Base-by-base conservation (phyloP, 2,329 filamentous ascomycete genomes). In the Phialophora expanda region DNA sequence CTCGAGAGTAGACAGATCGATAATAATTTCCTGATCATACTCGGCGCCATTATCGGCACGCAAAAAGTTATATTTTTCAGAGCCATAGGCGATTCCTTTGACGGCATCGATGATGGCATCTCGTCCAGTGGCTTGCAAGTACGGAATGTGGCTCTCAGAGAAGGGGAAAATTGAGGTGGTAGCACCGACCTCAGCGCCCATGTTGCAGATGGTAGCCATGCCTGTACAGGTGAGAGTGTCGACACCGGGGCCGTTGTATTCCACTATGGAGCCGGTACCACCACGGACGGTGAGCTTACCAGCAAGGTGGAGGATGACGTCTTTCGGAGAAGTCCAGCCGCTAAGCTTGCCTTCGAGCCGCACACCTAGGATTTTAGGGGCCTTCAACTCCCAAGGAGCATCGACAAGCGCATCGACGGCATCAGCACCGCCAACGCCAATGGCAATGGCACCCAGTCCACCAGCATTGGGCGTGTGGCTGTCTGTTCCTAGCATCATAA, bases 401-500 rank as follows among this genome's bases (percentile, higher is more conserved):
- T 96, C 93, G 2, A 97, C 95, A 48, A 99, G 86, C 7, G 94
- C 95, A 80, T 99, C 95, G 1, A 99, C 95, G 26, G 95, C 95
- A 80, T 99, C 95, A 26, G 95, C 95, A 75, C 95, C 95, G 75
- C 95, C 95, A 38, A 99, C 95, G 78, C 95, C 95, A 76, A 99
- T 98, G 8, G 95, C 95, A 74, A 97, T 92, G 3, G 92, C 93
- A 72, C 91, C 93, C 62, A 98, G 83, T 66, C 95, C 95, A 73
- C 95, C 95, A n/a, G 92, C 95, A 76, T 98, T 99, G 51, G 95
- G 95, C 54, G 93, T 97, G 79, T 99, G 95, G 75, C 92, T 96
- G 79, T 99, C 95, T 32, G 95, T 99, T 63, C 95, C 95, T 48
- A 99, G 86, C 93, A 99, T 98, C 93, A 99, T 97, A 73, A 98